A percentile compares a stretch with the other conserved stretches of the same genome.
Evolutionary conservation across 176 grass and related monocot genomes (phyloP).

Genomic region (Alopecurus myosuroides): DNA sequence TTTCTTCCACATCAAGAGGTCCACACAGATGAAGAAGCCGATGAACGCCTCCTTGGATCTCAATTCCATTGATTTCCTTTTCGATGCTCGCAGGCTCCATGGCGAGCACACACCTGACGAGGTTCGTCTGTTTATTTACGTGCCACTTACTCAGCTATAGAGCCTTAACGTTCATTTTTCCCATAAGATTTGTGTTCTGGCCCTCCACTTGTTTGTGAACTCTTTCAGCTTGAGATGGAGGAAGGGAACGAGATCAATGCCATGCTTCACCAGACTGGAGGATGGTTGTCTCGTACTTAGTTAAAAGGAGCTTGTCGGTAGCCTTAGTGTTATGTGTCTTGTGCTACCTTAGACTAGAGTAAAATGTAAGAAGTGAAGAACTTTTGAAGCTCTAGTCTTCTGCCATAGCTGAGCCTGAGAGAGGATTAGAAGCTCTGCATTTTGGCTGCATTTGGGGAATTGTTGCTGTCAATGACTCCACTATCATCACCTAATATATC

Average conservation of each 20-base stretch:
- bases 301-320: not conserved
- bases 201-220: not conserved
- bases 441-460: not conserved
- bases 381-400: conserved; percentile 24
- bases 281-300: not conserved
- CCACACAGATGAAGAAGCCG: conserved; percentile 73
- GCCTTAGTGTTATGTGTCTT: not conserved
- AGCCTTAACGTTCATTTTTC: not conserved
- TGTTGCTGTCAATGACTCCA: not conserved
- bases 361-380: conserved; percentile 10
- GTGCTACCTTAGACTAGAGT: not conserved
- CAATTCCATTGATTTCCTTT: conserved; percentile 77
- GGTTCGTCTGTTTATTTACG: not conserved
- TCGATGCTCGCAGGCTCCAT: conserved; percentile 74
- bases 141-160: not conserved
- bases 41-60: conserved; percentile 84
- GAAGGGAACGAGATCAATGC: conserved; percentile 79
- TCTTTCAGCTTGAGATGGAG: conserved; percentile 84
- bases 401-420: conserved; percentile 1
- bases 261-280: conserved; percentile 93
- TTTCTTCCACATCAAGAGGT: conserved; percentile 75
- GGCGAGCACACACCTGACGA: conserved; percentile 85
- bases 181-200: not conserved
- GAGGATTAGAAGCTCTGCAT: not conserved
- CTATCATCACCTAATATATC: conserved; percentile 9